These are phyloP conservation scores for Kodamaea kakaduensis DNA, from an alignment of 805 yeast species.

Conservation along the genomic window DNA sequence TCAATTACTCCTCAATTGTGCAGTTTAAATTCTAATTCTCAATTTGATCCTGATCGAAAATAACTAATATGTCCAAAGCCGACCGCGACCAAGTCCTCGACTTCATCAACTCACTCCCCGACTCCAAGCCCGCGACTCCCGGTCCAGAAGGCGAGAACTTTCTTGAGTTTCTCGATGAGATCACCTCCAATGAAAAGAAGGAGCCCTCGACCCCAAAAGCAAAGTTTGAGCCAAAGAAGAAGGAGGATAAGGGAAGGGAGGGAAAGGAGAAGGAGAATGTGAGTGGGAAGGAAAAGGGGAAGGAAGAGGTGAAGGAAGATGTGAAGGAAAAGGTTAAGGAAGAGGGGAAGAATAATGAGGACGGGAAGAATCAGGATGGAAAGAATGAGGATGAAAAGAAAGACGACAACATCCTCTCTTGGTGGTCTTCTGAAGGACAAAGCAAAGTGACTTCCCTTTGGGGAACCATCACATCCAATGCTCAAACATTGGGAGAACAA, in stretches of 20 bases:
- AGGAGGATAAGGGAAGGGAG: too few relatives aligned
- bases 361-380: constrained; percentile 3
- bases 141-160: constrained; percentile 49
- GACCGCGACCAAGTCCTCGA: constrained; percentile 76
- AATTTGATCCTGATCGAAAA: too few relatives aligned
- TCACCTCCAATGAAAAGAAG: constrained; percentile 52
- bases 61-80: constrained; percentile 20
- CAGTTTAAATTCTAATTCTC: too few relatives aligned
- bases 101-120: constrained; percentile 76
- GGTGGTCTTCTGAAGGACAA: constrained; percentile 76
- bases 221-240: constrained; percentile 34
- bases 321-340: too few relatives aligned
- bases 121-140: constrained; percentile 37
- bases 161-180: constrained; percentile 59
- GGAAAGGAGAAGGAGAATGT: too few relatives aligned
- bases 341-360: neutral
- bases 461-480: constrained; percentile 60
- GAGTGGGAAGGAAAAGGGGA: too few relatives aligned
- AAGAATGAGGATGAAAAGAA: too few relatives aligned
- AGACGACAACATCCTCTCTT: constrained; percentile 57
- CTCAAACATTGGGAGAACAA: constrained; percentile 45
- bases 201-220: constrained; percentile 31
- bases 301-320: too few relatives aligned
- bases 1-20: too few relatives aligned
- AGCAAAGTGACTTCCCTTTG: constrained; percentile 61